Evolutionary conservation across 2,329 filamentous ascomycete species (phyloP).

Genomic region (Dactylellina leptospora): DNA sequence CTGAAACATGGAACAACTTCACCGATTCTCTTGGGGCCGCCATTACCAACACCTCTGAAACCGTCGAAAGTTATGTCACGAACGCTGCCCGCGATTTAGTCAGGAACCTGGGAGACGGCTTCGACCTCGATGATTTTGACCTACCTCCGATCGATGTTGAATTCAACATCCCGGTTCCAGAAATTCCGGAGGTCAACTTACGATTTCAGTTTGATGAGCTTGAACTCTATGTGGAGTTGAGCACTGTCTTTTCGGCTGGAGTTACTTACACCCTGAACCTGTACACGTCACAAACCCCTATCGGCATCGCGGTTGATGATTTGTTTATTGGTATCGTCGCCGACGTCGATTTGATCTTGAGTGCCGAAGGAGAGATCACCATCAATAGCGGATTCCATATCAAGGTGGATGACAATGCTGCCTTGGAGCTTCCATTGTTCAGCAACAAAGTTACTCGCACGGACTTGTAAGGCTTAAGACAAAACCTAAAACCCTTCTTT

Average conservation of each 20-base stretch:
- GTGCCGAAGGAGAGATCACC: conserved; percentile 63
- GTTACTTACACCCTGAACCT: conserved; percentile 65
- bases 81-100: conserved; percentile 55
- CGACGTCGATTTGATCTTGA: conserved; percentile 66
- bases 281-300: conserved; percentile 63
- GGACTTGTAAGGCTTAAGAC: conserved; percentile 63
- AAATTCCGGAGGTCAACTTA: conserved; percentile 63
- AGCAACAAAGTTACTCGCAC: conserved; percentile 64
- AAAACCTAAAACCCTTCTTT: background rate
- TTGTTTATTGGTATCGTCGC: conserved; percentile 64
- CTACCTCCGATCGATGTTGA: conserved; percentile 61
- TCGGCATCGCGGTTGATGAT: conserved; percentile 62
- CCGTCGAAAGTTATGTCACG: conserved; percentile 55
- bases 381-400: conserved; percentile 68
- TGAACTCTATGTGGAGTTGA: conserved; percentile 66
- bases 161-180: conserved; percentile 62
- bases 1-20: conserved; percentile 59
- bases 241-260: conserved; percentile 61
- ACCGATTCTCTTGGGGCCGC: conserved; percentile 59
- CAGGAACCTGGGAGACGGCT: conserved; percentile 57
- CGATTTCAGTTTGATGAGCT: conserved; percentile 65
- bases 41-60: conserved; percentile 58
- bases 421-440: conserved; percentile 66
- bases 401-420: conserved; percentile 65
- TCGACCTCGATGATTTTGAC: conserved; percentile 58